Conservation (phyloP, 1,284 basidiomycete species). For the Prillingera fragicola region DNA sequence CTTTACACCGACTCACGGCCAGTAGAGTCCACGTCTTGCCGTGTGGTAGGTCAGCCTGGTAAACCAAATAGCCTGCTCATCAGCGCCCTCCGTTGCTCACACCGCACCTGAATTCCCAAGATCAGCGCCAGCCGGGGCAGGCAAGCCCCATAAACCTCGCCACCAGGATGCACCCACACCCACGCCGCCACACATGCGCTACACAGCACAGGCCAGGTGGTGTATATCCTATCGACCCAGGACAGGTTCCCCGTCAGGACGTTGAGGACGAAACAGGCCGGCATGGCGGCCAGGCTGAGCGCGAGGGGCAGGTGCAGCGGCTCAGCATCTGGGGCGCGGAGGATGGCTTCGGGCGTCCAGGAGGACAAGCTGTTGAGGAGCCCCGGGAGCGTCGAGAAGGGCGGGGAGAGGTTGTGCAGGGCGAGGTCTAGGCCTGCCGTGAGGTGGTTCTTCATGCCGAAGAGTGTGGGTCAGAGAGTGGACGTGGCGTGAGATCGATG, state of each 20-base stretch:
- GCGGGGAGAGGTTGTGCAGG: no score
- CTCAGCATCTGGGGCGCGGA: constrained; percentile 23
- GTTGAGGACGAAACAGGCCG: constrained; percentile 35
- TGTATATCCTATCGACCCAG: constrained; percentile 65
- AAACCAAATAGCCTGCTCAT: constrained; percentile 56
- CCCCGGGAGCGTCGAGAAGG: no score
- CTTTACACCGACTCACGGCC: constrained; percentile 28
- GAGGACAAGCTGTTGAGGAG: no score
- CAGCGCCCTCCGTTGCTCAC: neutral
- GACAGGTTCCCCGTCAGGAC: constrained; percentile 69
- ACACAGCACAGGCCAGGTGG: constrained; percentile 73
- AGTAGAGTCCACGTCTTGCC: constrained; percentile 75
- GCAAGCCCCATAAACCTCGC: constrained; percentile 51
- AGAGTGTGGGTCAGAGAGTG: no score
- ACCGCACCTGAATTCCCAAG: constrained; percentile 58
- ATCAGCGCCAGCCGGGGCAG: constrained; percentile 65
- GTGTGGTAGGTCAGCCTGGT: constrained; percentile 74
- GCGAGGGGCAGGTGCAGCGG: constrained; percentile 33
- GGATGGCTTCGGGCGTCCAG: constrained; percentile 13
- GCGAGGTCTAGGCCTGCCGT: no score
- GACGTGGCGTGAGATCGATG: no score
- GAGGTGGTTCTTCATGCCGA: no score
- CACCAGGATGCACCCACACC: constrained; percentile 57
- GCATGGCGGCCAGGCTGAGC: constrained; percentile 25
- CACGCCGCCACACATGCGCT: constrained; percentile 61